Evolutionary conservation across 768 basidiomycete genomes (phyloP).

Genomic region (Mycena vitilis): DNA sequence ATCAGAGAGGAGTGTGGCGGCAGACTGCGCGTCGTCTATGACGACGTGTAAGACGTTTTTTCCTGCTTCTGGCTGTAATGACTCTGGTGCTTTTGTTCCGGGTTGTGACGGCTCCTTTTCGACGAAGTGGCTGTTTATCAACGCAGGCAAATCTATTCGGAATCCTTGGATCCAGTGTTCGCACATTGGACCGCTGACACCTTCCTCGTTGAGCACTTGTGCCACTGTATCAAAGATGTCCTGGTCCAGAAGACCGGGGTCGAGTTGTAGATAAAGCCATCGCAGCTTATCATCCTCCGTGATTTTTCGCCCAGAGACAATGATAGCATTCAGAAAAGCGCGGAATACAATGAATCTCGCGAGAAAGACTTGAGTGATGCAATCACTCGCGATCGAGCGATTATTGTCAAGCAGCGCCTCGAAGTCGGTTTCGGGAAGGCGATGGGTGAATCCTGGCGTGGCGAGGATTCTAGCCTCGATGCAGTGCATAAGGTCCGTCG

Average conservation of each 20-base stretch:
- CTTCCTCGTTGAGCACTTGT: not conserved
- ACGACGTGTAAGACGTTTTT: not conserved
- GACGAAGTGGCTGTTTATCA: no score
- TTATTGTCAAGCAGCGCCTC: no score
- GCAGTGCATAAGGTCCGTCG: not conserved
- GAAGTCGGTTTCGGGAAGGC: not conserved
- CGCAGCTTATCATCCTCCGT: not conserved
- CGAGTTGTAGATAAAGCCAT: not conserved
- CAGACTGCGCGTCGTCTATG: not conserved
- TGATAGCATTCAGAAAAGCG: not conserved
- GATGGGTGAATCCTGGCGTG: no score
- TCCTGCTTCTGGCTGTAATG: no score
- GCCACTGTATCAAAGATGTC: not conserved
- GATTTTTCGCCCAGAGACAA: not conserved
- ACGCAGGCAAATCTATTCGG: no score
- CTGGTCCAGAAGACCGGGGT: not conserved
- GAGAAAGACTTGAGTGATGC: not conserved
- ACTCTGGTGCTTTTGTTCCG: no score
- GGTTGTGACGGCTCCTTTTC: no score
- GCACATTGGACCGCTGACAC: not conserved
- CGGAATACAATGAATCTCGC: not conserved
- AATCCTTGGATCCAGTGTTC: no score
- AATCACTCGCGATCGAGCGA: no score
- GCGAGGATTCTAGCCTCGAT: not conserved
- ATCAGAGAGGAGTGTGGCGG: not conserved